Base-by-base conservation (phyloP, 2,329 filamentous ascomycete genomes). In the Alternaria gansuensis region DNA sequence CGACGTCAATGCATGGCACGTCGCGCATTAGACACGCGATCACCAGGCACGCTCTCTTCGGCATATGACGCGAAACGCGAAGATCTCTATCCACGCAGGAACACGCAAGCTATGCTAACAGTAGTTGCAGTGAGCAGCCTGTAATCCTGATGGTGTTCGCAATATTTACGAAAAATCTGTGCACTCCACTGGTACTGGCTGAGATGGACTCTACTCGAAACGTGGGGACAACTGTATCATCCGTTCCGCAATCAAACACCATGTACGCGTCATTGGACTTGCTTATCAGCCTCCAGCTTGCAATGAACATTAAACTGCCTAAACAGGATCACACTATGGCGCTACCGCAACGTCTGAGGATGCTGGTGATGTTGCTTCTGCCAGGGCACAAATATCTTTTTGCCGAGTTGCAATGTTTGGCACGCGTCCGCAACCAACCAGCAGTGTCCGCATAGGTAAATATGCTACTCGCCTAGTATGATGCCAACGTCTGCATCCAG, bases 1-100 rank as follows among this genome's bases (percentile, higher is more conserved):
- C 44, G 31, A 36, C 31, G 14, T 34, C 36, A 33, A 34, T 36
- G 31, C 44, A 36, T 26, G 14, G 14, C 21, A 36, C 23, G 44
- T 48, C 44, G 13, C 44, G 44, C 31, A 34, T 48, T 48, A 31
- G 29, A 48, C 44, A 48, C 31, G 29, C 44, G 31, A 48, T 48
- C 29, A 48, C 26, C 44, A 48, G 21, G 13, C 31, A 34, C 10
- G 11, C 17, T 36, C 21, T 48, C 44, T 36, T 48, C 44, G 44
- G 44, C 44, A 48, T 29, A 34, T 26, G 44, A 36, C 23, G 44
- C 44, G 44, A 48, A 36, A 48, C 44, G 44, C 33, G 21, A 13
- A 48, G 44, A 48, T 33, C 31, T 48, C 11, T 8, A 48, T 31
- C 2, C 21, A 8, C 29, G 44, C 44, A 48, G 23, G 44, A 48